Base-by-base conservation (phyloP, 352 stramenopile genomes). In the Globisporangium middletonii region DNA sequence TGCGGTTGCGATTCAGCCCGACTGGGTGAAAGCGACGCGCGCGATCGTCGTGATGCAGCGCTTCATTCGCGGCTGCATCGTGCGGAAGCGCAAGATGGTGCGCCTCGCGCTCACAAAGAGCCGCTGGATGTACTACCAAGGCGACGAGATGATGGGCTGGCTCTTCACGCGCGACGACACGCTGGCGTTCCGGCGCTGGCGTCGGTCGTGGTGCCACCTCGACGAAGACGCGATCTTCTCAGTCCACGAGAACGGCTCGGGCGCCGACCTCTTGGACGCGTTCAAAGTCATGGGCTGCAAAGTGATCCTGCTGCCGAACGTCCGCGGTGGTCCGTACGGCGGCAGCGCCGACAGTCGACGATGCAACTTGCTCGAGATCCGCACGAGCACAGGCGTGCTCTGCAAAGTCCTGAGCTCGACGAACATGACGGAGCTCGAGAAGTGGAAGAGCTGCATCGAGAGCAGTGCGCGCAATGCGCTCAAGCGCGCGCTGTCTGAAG, bases 151-250 rank as follows among this genome's bases (percentile, higher is more conserved):
- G 51, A 89, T 91, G 74, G 83, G 86, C 2, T 95, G 86, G 86
- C 59, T 95, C 33, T 95, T 87, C 60, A 87, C 73, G 7, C 59
- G 84, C 63, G 86, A 94, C 45, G 83, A 94, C 43, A 88, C 79
- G 15, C 73, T 95, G 11, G 81, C 86, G 26, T 95, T 95, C 60
- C 78, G 77, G 57, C 72, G 86, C 27, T 95, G 86, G 86, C 77
- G 81, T 52, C 77, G 86, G 16, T 84, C 73, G 9, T 95, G 83
- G 83, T 94, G 86, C 52, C 81, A 89, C 48, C 53, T 94, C 1
- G 79, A 92, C 44, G 68, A 86, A 18, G 66, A 88, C 28, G 79
- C 83, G 1, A 65, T 81, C 7, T 79, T 95, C 9, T 88, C 73
- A 0, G 71, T 92, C 42, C 73, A 94, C 53, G 82, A 68, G 5